Percentiles rank a stretch among this genome's conserved stretches.
Conservation (phyloP, 108 stramenopile genomes). For the Epithemia pelagica region DNA sequence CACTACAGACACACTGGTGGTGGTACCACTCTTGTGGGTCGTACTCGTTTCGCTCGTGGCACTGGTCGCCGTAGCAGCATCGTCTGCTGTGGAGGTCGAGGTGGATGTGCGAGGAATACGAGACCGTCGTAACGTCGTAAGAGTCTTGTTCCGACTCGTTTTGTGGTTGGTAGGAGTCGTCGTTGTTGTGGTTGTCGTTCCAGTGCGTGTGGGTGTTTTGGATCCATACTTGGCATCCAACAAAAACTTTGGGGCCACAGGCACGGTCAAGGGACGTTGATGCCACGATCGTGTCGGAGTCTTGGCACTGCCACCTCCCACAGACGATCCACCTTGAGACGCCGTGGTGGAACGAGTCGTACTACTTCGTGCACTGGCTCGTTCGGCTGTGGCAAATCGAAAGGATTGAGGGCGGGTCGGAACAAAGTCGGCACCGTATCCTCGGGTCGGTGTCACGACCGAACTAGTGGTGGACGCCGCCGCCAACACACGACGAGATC, state of each 20-base stretch:
- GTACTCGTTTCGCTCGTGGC: background rate
- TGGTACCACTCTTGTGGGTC: no score
- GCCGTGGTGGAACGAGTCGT: background rate
- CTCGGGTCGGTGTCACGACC: background rate
- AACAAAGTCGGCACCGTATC: background rate
- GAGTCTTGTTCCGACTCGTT: no score
- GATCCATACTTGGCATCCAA: background rate
- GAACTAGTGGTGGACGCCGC: background rate
- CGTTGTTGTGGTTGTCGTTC: background rate
- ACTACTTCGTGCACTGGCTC: background rate
- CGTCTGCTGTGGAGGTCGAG: background rate
- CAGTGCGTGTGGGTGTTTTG: background rate
- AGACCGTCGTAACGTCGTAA: no score
- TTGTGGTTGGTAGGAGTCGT: background rate
- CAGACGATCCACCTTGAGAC: background rate
- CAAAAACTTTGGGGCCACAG: background rate
- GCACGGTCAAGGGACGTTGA: background rate
- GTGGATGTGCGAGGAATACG: background rate
- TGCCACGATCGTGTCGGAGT: no score
- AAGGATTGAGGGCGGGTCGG: background rate
- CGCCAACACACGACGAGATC: background rate
- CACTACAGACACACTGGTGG: no score
- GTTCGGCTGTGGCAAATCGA: background rate
- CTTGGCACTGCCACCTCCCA: background rate
- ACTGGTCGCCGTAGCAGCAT: background rate